Percentiles rank a stretch among this genome's conserved stretches.
Conservation (phyloP, 148 eudicot species). For the Dysphania ambrosioides region DNA sequence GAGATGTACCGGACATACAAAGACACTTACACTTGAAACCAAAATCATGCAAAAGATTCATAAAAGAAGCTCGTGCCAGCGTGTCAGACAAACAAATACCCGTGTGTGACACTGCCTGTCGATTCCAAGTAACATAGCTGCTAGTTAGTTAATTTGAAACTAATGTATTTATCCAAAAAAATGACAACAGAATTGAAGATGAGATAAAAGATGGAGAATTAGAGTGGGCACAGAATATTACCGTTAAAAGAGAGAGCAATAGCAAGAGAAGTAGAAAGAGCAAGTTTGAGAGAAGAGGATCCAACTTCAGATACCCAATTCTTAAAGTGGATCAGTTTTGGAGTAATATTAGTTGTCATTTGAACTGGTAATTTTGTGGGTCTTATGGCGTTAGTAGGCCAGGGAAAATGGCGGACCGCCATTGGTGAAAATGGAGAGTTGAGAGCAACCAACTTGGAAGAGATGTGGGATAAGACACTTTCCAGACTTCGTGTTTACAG, state of each 20-base stretch:
- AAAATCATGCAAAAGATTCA: too few relatives aligned
- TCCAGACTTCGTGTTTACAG: neutral
- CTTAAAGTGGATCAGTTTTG: constrained; percentile 23
- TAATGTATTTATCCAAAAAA: neutral
- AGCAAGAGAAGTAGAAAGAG: constrained; percentile 64
- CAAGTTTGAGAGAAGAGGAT: constrained; percentile 48
- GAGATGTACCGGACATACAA: too few relatives aligned
- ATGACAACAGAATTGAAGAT: neutral
- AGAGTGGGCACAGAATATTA: neutral
- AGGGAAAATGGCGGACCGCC: constrained; percentile 29
- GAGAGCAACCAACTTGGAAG: too few relatives aligned
- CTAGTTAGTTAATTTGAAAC: neutral
- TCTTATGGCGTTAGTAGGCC: constrained; percentile 10
- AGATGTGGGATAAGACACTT: constrained; percentile 1
- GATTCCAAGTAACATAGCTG: too few relatives aligned
- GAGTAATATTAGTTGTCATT: neutral
- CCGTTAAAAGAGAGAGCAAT: constrained; percentile 59
- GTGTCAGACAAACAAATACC: too few relatives aligned
- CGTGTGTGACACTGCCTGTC: too few relatives aligned
- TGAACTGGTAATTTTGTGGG: neutral
- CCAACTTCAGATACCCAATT: constrained; percentile 45
- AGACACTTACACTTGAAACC: too few relatives aligned
- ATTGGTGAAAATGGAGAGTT: constrained; percentile 2
- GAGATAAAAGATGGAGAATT: neutral
- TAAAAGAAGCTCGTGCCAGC: too few relatives aligned